Conservation (phyloP, 306 rosid genomes). For the Luffa aegyptiaca region DNA sequence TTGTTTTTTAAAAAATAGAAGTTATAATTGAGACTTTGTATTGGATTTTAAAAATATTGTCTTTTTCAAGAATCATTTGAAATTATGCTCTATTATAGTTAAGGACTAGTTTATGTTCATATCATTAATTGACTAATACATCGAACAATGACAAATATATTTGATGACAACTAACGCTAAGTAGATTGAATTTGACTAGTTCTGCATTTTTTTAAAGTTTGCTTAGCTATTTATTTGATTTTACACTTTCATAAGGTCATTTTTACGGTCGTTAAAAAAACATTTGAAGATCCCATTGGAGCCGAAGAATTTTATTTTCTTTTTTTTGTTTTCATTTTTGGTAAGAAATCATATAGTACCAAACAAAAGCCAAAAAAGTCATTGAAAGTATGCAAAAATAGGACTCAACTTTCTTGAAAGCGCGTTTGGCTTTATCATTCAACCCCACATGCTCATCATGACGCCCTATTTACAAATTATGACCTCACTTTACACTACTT, state of each 20-base stretch:
- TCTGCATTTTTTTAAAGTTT: neutral
- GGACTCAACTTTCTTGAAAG: neutral
- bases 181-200: neutral
- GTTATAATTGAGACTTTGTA: too few relatives aligned
- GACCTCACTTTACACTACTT: neutral
- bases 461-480: neutral
- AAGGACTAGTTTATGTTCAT: neutral
- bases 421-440: neutral
- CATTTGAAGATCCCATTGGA: neutral
- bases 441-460: slow-evolving; percentile 3
- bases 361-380: neutral
- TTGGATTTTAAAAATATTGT: too few relatives aligned
- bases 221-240: neutral
- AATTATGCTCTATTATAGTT: neutral
- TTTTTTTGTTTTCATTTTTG: neutral
- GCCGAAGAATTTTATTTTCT: neutral
- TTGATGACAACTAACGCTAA: neutral
- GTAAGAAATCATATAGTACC: neutral
- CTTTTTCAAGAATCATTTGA: neutral
- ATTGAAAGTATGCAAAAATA: neutral
- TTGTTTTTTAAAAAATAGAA: too few relatives aligned
- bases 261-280: neutral
- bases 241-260: neutral
- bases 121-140: neutral
- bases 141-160: neutral